A percentile compares a stretch with the other conserved stretches of the same genome.
Evolutionary conservation across 2,329 filamentous ascomycete species (phyloP).

Genomic region (Talaromyces sp.): DNA sequence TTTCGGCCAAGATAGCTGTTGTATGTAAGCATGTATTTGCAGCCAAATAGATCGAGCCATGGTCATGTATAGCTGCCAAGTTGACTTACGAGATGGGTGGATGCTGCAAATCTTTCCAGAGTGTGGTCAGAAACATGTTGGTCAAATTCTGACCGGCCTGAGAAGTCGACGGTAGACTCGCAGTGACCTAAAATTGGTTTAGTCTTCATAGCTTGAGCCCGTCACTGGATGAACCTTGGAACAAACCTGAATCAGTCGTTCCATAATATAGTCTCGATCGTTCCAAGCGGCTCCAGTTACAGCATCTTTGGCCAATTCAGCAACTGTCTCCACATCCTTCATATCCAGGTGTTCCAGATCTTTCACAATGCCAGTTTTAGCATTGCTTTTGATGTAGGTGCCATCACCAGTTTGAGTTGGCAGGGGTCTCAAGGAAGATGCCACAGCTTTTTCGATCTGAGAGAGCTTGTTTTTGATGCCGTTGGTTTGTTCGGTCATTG

Average conservation of each 20-base stretch:
- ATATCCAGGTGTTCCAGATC: conserved; percentile 54
- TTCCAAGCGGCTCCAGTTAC: conserved; percentile 58
- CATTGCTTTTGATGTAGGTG: conserved; percentile 40
- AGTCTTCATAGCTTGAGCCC: neutral
- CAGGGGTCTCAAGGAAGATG: conserved; percentile 46
- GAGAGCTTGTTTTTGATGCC: conserved; percentile 38
- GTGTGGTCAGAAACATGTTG: conserved; percentile 54
- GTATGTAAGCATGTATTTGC: neutral
- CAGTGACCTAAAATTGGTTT: conserved; percentile 32
- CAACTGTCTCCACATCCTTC: conserved; percentile 46
- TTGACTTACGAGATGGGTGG: conserved; percentile 53
- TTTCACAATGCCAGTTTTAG: conserved; percentile 39
- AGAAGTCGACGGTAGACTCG: conserved; percentile 41
- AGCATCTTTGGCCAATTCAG: conserved; percentile 45
- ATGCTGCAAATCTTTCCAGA: conserved; percentile 60
- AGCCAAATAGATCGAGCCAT: too few relatives aligned
- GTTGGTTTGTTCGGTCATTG: neutral
- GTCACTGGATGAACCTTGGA: neutral
- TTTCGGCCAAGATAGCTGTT: conserved; percentile 42
- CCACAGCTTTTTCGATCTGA: conserved; percentile 43
- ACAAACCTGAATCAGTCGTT: conserved; percentile 54
- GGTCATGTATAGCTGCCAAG: too few relatives aligned
- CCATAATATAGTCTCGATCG: conserved; percentile 66
- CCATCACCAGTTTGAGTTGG: conserved; percentile 46
- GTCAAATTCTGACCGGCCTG: conserved; percentile 45